Conservation (phyloP, 805 yeast genomes). For the Cephaloascus albidus region DNA sequence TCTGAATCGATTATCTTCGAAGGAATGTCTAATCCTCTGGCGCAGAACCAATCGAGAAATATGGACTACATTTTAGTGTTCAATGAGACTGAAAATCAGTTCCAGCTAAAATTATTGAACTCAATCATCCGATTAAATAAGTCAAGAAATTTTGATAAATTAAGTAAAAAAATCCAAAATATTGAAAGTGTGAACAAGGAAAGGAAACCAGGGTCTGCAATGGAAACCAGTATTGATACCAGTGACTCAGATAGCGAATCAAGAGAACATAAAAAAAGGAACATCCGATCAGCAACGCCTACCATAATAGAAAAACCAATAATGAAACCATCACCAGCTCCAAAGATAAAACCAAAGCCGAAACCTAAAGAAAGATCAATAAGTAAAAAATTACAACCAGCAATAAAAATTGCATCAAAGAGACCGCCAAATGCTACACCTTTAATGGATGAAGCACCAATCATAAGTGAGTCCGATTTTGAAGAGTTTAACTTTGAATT, state of each 20-base stretch:
- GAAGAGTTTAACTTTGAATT: slow-evolving; percentile 1
- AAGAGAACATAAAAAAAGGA: background rate
- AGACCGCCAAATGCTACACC: background rate
- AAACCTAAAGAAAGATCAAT: background rate
- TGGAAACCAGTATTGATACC: background rate
- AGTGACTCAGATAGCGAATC: background rate
- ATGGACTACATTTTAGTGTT: slow-evolving; percentile 12
- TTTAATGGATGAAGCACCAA: background rate
- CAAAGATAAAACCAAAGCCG: background rate
- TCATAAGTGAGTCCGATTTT: background rate
- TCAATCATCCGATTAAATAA: slow-evolving; percentile 1
- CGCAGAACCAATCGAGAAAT: slow-evolving; percentile 1
- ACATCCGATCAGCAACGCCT: background rate
- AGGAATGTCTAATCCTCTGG: background rate
- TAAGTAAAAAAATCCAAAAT: background rate
- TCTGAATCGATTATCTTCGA: background rate
- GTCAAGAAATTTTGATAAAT: background rate
- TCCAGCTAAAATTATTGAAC: background rate
- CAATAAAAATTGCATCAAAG: background rate
- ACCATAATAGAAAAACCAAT: background rate
- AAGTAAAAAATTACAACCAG: background rate
- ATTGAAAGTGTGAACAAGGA: background rate
- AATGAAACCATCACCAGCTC: background rate
- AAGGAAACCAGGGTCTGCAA: background rate
- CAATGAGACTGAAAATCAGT: slow-evolving; percentile 4